Conservation (phyloP, 176 grass and related monocot genomes). For the Aegilops umbellulata region DNA sequence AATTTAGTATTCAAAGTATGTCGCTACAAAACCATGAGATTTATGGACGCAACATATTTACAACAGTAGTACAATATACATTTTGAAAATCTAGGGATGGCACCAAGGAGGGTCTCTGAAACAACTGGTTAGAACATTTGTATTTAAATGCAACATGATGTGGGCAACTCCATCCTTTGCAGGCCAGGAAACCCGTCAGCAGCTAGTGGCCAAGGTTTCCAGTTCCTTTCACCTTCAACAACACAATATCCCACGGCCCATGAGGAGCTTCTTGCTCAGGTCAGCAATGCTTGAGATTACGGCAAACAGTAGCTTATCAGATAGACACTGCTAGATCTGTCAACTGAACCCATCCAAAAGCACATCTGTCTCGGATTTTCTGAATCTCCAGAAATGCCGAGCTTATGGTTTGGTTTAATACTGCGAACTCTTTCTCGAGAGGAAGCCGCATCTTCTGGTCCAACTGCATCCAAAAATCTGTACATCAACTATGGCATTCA, state of each 20-base stretch:
- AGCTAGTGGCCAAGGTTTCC: not conserved
- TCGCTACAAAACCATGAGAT: not conserved
- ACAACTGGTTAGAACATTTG: not conserved
- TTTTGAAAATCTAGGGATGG: not conserved
- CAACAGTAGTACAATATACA: constrained; percentile 1
- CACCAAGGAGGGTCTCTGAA: no score
- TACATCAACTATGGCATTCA: not conserved
- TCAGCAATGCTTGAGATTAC: not conserved
- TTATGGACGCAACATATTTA: constrained; percentile 19
- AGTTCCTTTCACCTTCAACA: not conserved
- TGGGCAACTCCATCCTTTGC: not conserved
- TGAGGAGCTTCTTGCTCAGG: not conserved
- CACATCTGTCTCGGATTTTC: constrained; percentile 76
- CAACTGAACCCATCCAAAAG: constrained; percentile 83
- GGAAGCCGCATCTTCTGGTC: constrained; percentile 57
- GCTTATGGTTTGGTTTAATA: constrained; percentile 47
- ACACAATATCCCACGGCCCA: not conserved
- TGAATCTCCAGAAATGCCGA: constrained; percentile 62
- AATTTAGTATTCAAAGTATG: not conserved
- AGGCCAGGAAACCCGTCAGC: not conserved
- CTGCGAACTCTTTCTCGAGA: constrained; percentile 65
- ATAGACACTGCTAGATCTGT: constrained; percentile 67
- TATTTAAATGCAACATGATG: not conserved
- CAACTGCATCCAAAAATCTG: constrained; percentile 53
- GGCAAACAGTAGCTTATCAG: constrained; percentile 24